Percentiles rank a stretch among this genome's conserved stretches.
Evolutionary conservation across 2,329 filamentous ascomycete species (phyloP).

Genomic region (Diaporthe sp.): DNA sequence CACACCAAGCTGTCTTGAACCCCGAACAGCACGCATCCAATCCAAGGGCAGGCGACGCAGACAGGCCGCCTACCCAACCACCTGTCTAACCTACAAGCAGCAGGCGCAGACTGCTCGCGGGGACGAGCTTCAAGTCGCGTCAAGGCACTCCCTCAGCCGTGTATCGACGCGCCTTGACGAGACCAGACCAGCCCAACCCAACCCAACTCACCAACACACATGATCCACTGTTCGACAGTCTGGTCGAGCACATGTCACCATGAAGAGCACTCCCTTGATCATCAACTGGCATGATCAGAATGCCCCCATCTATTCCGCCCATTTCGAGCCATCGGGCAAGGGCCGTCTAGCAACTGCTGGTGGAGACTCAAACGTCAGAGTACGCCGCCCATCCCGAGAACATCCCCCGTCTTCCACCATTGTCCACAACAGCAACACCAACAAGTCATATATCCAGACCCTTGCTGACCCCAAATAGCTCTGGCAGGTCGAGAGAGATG

Average conservation of each 20-base stretch:
- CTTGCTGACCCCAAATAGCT: slow-evolving; percentile 64
- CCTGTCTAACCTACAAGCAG: not conserved
- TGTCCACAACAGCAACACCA: not conserved
- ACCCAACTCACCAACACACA: not conserved
- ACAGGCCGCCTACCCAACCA: not conserved
- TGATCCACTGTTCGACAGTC: slow-evolving; percentile 24
- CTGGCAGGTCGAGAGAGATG: slow-evolving; percentile 89
- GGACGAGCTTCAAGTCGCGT: slow-evolving; percentile 30
- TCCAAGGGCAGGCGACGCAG: not conserved
- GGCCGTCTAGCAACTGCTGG: slow-evolving; percentile 93
- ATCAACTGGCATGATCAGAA: slow-evolving; percentile 99
- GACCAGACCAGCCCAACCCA: not conserved
- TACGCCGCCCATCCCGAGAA: slow-evolving; percentile 59
- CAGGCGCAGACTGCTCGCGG: slow-evolving; percentile 12
- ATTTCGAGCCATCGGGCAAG: slow-evolving; percentile 94
- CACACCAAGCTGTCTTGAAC: not conserved
- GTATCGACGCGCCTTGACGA: slow-evolving; percentile 35
- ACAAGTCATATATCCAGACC: not conserved
- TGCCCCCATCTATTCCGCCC: slow-evolving; percentile 95
- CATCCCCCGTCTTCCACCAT: not conserved
- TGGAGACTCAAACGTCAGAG: slow-evolving; percentile 95
- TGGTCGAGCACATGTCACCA: slow-evolving; percentile 59
- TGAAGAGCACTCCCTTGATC: slow-evolving; percentile 97
- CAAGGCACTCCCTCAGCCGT: slow-evolving; percentile 8
- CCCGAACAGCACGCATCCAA: not conserved